These are phyloP conservation scores for Phylloporus rhodoxanthus DNA, from an alignment of 768 basidiomycete species.

Conservation along the genomic window DNA sequence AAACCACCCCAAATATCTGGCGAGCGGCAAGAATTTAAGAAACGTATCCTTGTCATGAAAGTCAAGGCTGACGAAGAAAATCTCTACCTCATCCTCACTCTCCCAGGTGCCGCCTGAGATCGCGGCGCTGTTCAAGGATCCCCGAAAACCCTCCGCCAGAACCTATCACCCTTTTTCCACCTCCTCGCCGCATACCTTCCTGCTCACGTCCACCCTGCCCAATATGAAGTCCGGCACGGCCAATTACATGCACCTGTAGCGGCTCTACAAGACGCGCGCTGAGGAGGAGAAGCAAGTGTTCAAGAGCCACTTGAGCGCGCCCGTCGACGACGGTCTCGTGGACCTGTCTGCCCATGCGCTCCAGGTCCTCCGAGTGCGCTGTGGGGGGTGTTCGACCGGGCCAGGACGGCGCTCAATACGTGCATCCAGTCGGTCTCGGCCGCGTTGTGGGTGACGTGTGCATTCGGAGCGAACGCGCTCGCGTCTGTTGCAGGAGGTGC, in stretches of 20 bases:
- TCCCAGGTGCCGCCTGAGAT: conserved; percentile 64
- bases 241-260: conserved; percentile 80
- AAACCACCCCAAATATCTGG: conserved; percentile 44
- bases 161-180: conserved; percentile 68
- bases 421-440: not conserved
- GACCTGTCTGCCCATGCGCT: conserved; percentile 73
- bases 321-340: conserved; percentile 47
- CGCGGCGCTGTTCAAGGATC: conserved; percentile 55
- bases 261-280: conserved; percentile 74
- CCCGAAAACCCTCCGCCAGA: conserved; percentile 36
- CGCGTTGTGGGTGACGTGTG: not conserved
- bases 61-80: conserved; percentile 89
- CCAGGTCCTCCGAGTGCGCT: conserved; percentile 57
- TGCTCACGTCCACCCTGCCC: conserved; percentile 80
- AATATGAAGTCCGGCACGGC: conserved; percentile 94
- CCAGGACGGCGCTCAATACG: conserved; percentile 46
- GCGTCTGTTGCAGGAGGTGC: conserved; percentile 46
- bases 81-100: conserved; percentile 34
- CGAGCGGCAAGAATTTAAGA: conserved; percentile 79
- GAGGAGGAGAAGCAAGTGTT: conserved; percentile 59
- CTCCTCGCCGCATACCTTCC: conserved; percentile 71
- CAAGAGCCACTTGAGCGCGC: conserved; percentile 41
- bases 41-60: conserved; percentile 53
- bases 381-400: conserved; percentile 53
- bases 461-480: conserved; percentile 37